Evolutionary conservation across 1,284 basidiomycete species (phyloP).

Genomic region (Cystobasidiaceae sp.): DNA sequence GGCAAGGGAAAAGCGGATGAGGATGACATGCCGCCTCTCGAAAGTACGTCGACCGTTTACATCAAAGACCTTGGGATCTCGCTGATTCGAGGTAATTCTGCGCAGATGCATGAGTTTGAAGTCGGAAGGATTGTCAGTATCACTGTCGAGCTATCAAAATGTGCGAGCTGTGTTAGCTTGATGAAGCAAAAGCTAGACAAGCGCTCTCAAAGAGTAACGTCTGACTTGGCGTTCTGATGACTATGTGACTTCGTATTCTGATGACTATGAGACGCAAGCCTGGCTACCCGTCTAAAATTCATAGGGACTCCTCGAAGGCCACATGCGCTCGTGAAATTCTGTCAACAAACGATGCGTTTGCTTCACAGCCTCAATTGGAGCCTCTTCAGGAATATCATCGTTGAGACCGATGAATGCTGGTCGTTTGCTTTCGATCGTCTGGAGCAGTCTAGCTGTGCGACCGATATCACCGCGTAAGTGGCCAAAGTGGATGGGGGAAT

Average conservation of each 20-base stretch:
- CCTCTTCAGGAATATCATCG: background rate
- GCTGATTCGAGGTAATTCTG: no score
- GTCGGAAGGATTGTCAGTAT: no score
- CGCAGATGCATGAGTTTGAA: no score
- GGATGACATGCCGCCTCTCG: constrained; percentile 29
- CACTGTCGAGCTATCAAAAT: no score
- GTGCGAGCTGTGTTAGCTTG: no score
- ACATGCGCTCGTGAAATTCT: constrained; percentile 2
- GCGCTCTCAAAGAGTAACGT: no score
- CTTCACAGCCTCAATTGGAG: background rate
- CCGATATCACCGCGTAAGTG: background rate
- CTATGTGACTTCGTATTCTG: background rate
- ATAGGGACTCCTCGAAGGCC: background rate
- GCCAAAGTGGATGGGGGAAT: background rate
- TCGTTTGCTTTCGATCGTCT: background rate
- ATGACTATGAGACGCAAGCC: background rate
- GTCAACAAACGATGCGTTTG: background rate
- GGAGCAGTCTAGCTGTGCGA: background rate
- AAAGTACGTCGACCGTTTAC: background rate
- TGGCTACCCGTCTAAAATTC: background rate
- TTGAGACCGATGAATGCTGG: background rate
- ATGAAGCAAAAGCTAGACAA: no score
- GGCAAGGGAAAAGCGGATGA: constrained; percentile 9
- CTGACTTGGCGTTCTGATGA: no score
- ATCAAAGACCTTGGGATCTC: background rate